Base-by-base conservation (phyloP, 441 rosid species). In the Eutrema salsugineum region DNA sequence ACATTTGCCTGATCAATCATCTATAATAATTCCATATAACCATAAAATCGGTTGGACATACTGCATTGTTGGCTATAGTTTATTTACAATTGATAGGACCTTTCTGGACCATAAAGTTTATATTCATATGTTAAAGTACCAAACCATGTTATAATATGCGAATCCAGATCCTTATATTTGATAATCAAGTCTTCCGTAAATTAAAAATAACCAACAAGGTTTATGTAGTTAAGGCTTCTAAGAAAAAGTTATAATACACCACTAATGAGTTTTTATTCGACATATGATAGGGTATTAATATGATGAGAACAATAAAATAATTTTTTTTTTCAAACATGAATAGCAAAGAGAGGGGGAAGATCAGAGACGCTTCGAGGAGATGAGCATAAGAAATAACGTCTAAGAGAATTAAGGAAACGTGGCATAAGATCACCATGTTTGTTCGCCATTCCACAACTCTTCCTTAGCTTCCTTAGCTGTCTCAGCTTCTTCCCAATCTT, bases 401-500 rank as follows among this genome's bases (percentile, higher is more conserved):
- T 49, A 27, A 70, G 60, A 60, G 43, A 70, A 39, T 19, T 61
- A 27, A 70, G 12, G 2, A 49, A 5, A 61, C 61, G 61, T 61
- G 43, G 53, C 17, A 70, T 5, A 36, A 70, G 15, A 70, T 53
- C 47, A 40, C 54, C 43, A 62, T 42, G 9, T 33, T 49, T 70
- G 10, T 39, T 8, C 8, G 36, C 68, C 68, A 50, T 50, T 61
- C 30, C 44, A 40, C 68, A 62, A 40, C 46, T 62, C 75, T 30
- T 70, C 33, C 61, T n/a, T 0, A 62, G 53, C 68, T 61, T 71
- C 68, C 28, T 71, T n/a, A n/a, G n/a, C n/a, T n/a, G n/a, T n/a
- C n/a, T n/a, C 24, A 42, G 63, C 50, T 38, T 71, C 54, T 63
- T 71, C 46, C 70, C 63, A 33, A 71, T 63, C 76, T 71, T 71